Conservation (phyloP, 2,329 filamentous ascomycete genomes). For the Fusarium siculi region DNA sequence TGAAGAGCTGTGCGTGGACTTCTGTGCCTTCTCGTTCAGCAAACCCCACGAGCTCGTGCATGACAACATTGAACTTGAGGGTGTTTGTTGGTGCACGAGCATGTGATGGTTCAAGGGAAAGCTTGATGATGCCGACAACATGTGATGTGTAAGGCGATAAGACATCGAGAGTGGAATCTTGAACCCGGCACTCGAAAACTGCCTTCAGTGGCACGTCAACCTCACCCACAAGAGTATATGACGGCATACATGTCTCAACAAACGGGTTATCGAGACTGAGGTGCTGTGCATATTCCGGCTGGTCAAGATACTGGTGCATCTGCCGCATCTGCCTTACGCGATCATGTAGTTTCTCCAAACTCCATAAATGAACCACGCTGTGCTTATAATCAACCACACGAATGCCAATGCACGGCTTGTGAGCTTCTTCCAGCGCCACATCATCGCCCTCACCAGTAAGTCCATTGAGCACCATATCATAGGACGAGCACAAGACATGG, state of each 20-base stretch:
- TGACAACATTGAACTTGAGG: slow-evolving; percentile 97
- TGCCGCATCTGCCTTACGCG: slow-evolving; percentile 93
- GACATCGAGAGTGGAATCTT: slow-evolving; percentile 92
- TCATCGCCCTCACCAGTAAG: slow-evolving; percentile 88
- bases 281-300: slow-evolving; percentile 93
- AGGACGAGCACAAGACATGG: slow-evolving; percentile 90
- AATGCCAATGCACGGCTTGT: slow-evolving; percentile 90
- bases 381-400: slow-evolving; percentile 92
- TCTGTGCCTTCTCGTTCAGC: slow-evolving; percentile 95
- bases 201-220: slow-evolving; percentile 91
- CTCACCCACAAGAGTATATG: slow-evolving; percentile 92
- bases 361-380: slow-evolving; percentile 90
- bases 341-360: slow-evolving; percentile 88
- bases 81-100: slow-evolving; percentile 92
- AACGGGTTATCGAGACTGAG: slow-evolving; percentile 95
- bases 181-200: slow-evolving; percentile 93
- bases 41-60: slow-evolving; percentile 95
- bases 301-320: slow-evolving; percentile 95
- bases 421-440: slow-evolving; percentile 79
- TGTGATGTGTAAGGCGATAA: slow-evolving; percentile 92
- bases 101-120: slow-evolving; percentile 92
- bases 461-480: slow-evolving; percentile 94
- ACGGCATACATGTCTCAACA: slow-evolving; percentile 87
- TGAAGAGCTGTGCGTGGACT: slow-evolving; percentile 96
- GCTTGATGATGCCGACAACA: slow-evolving; percentile 87